Base-by-base conservation (phyloP, 306 rosid species). In the Cicer chorassanicum region DNA sequence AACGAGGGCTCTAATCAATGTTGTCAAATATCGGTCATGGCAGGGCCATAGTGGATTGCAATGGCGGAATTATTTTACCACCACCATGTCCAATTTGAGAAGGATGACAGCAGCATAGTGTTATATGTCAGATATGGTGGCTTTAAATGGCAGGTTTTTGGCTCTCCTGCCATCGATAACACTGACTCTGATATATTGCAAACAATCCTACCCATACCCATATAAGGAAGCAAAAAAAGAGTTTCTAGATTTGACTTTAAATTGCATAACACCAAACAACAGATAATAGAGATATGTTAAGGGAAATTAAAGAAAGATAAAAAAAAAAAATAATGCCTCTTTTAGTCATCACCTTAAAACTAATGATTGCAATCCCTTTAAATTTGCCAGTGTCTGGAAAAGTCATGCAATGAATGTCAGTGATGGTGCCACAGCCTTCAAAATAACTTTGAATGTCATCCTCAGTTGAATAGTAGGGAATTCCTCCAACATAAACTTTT, bases 301-400 rank as follows among this genome's bases (percentile, higher is more conserved):
- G 53, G 66, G 44, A 19, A 59, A 49, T 36, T 0, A 38, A 79
- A 2, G 4, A 56, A 16, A 38, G 29, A 19, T 3, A 14, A 48
- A 67, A 9, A 3, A 14, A 48, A 67, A 9, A 3, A 36, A 65
- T 11, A 50, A 74, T 45, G 39, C 1, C 3, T 38, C 77, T 13
- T 63, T 24, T 42, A 46, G 60, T 81, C 60, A 76, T 74, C 65
- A 92, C 99, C 97, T 92, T 94, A 76, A 92, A 94, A 84, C 59
- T 86, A 65, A 94, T 85, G 64, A 94, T 83, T 43, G 97, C 93
- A 81, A 94, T 94, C 73, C 99, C 99, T 85, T 94, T 88, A 71
- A 94, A 94, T 75, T 94, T 94, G 51, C 96, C 99, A 49, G 74
- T 94, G 78, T 94, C 99, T 13, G 96, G 96, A 85, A 94, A 94